These are phyloP conservation scores for Fomitopsis pinicola DNA, from an alignment of 1,284 basidiomycete species.

Conservation along the genomic window DNA sequence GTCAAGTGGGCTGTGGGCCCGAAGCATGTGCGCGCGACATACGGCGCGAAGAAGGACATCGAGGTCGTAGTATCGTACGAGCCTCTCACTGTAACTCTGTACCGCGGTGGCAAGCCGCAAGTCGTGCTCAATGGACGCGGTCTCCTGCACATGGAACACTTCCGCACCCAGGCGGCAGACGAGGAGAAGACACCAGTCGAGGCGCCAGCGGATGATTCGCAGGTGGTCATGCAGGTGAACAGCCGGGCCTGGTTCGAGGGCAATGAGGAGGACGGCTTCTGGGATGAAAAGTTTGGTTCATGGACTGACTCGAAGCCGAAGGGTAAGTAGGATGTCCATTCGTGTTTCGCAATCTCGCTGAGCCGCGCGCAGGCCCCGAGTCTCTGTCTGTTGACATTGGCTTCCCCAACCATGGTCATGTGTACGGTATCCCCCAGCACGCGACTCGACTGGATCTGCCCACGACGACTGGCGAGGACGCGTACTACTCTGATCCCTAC, in stretches of 20 bases:
- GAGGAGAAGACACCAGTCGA: conserved; percentile 27
- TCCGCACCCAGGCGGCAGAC: conserved; percentile 62
- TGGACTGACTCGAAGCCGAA: conserved; percentile 96
- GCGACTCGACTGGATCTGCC: conserved; percentile 89
- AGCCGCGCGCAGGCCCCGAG: conserved; percentile 71
- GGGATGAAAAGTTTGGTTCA: conserved; percentile 85
- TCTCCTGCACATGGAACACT: conserved; percentile 97
- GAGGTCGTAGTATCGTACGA: conserved; percentile 68
- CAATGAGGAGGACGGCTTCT: conserved; percentile 76
- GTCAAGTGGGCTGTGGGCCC: conserved; percentile 62
- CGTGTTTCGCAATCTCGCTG: not conserved
- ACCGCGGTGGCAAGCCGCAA: conserved; percentile 75
- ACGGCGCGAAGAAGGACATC: conserved; percentile 53
- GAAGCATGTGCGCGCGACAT: conserved; percentile 54
- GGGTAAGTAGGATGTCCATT: conserved; percentile 42
- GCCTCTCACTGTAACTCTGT: conserved; percentile 72
- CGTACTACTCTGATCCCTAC: conserved; percentile 86
- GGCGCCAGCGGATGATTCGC: conserved; percentile 40
- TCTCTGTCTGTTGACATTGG: conserved; percentile 89
- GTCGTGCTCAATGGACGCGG: conserved; percentile 88
- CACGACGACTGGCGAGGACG: conserved; percentile 68
- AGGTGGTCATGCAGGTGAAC: conserved; percentile 55
- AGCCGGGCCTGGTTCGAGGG: conserved; percentile 84
- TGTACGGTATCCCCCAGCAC: conserved; percentile 97
- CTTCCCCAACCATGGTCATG: conserved; percentile 86